These are phyloP conservation scores for Metschnikowia gelsemii DNA, from an alignment of 805 yeast genomes.

Conservation along the genomic window DNA sequence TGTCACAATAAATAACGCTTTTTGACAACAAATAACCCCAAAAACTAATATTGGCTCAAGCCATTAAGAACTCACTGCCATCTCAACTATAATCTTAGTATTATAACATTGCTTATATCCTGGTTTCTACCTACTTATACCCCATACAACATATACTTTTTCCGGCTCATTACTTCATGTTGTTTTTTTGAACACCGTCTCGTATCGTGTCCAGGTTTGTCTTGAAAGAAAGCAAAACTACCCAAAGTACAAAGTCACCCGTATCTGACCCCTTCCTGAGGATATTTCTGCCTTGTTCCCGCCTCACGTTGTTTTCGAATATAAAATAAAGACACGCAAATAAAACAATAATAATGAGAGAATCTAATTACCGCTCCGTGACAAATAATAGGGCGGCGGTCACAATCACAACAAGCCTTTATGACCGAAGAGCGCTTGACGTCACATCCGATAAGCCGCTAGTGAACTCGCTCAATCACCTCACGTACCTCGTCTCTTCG, in stretches of 20 bases:
- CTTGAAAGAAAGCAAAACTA: background rate
- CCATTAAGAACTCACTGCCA: no score
- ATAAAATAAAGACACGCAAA: background rate
- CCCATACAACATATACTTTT: background rate
- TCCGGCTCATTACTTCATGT: constrained; percentile 4
- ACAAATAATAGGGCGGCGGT: constrained; percentile 87
- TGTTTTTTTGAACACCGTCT: constrained; percentile 5
- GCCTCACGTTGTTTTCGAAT: background rate
- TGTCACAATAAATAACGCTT: no score
- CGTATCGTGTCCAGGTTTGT: constrained; percentile 1
- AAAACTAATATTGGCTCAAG: no score
- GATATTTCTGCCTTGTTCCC: constrained; percentile 4
- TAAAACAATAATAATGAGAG: constrained; percentile 51
- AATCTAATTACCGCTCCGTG: constrained; percentile 79
- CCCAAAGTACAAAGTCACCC: background rate
- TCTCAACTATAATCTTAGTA: background rate
- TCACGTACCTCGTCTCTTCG: constrained; percentile 82
- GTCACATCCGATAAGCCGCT: constrained; percentile 86
- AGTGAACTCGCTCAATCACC: constrained; percentile 86
- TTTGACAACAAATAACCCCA: no score
- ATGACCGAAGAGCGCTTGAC: constrained; percentile 90
- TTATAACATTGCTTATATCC: background rate
- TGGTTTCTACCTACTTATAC: no score
- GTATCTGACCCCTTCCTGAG: constrained; percentile 1
- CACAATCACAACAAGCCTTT: constrained; percentile 80